Base-by-base conservation (phyloP, 2,329 filamentous ascomycete genomes). In the Knoxdaviesia proteae region DNA sequence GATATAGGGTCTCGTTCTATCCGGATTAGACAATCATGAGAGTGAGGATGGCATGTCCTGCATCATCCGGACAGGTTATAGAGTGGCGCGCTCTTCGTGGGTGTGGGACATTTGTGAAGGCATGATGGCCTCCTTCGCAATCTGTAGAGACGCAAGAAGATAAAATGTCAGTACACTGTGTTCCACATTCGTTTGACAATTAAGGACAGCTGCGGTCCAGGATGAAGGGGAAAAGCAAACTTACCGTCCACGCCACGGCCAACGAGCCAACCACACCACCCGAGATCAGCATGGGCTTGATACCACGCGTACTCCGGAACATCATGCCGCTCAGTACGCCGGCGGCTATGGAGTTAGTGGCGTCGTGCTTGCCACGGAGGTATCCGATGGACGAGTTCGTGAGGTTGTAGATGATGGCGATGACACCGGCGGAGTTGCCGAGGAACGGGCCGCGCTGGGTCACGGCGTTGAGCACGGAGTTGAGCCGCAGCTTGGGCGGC, bases 321-420 rank as follows among this genome's bases (percentile, higher is more conserved):
- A 98, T 58, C 71, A 88, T 87, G 45, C 90, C 90, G 55, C 86
- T 93, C 51, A 98, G 59, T 1, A 70, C 80, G 49, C 92, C 90
- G 5, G 90, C 88, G 20, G 73, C 61, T 43, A 98, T 73, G 48
- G 84, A 90, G 65, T 98, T 98, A 45, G 79, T 74, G 3, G 84
- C 73, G 59, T 98, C 92, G 52, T 94, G 86, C 63, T 84, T 84
- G 48, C 84, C 84, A 47, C 87, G 70, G 49, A 77, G 59, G 53
- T 81, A 77, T 36, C 84, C 86, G 47, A 93, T 75, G 44, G 74
- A 74, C 33, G 83, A 90, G 65, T 93, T 94, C 59, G 90, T 69
- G 44, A 83, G 82, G 63, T 96, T 98, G 64, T 98, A 98, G 42
- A 86, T 77, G 68, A 98, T 87, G 34, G 92, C 90, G 43, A 98